phyloP scores from a whole-genome alignment of 2,329 filamentous ascomycete species.

The Botrytis fragariae region DNA sequence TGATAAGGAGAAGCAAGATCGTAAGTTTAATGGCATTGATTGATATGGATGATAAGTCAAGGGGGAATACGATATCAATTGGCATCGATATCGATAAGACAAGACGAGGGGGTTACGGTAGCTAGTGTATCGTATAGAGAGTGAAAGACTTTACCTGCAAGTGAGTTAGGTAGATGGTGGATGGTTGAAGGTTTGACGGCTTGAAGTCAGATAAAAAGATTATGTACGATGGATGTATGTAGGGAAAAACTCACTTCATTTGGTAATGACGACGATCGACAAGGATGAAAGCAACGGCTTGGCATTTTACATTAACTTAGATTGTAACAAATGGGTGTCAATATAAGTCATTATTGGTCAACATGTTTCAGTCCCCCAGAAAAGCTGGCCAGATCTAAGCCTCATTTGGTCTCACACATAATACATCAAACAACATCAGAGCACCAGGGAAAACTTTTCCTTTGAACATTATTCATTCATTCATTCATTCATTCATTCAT shows the following conservation, averaged over 20 bases:
- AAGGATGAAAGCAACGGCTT: not conserved
- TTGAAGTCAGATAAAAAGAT: not conserved
- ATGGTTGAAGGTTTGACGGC: not conserved
- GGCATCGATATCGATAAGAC: not conserved
- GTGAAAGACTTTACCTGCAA: not conserved
- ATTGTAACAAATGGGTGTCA: not conserved
- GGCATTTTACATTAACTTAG: not conserved
- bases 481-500: not conserved
- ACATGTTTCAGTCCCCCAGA: slow-evolving; percentile 9
- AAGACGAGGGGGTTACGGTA: not conserved
- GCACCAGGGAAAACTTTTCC: not conserved
- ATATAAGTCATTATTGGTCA: not conserved
- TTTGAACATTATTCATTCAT: not conserved
- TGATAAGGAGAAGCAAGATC: not conserved
- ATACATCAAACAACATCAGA: slow-evolving; percentile 16
- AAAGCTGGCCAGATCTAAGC: not conserved
- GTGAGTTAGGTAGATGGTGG: not conserved
- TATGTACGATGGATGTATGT: not conserved
- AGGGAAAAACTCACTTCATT: slow-evolving; percentile 15
- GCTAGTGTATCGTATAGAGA: not conserved
- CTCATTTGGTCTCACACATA: not conserved
- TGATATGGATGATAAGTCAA: not conserved
- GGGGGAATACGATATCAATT: not conserved
- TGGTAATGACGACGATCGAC: slow-evolving; percentile 11
- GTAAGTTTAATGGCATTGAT: no score